Evolutionary conservation across 306 rosid genomes (phyloP).

Genomic region (Inga oerstediana): DNA sequence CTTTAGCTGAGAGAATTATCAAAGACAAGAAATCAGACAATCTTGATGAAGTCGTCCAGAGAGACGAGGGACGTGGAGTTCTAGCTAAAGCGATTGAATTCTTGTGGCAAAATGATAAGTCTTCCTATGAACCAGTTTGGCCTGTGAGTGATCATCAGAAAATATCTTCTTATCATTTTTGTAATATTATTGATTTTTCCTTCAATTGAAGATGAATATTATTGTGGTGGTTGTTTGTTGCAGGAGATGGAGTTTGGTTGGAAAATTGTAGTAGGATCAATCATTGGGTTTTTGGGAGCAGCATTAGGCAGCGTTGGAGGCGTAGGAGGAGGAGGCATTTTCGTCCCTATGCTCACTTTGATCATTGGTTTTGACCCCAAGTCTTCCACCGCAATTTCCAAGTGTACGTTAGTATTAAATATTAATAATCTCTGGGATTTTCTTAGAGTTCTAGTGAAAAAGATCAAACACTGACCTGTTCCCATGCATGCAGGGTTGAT

Average conservation of each 20-base stretch:
- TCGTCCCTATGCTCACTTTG: slow-evolving; percentile 82
- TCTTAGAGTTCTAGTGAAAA: not conserved
- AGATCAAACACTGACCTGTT: not conserved
- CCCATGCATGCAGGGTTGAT: not conserved
- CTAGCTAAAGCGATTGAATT: slow-evolving; percentile 44
- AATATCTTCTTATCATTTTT: not conserved
- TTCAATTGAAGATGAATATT: not conserved
- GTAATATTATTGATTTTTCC: not conserved
- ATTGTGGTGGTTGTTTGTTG: slow-evolving; percentile 27
- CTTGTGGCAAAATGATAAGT: slow-evolving; percentile 57
- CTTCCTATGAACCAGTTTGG: slow-evolving; percentile 76
- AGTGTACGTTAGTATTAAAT: slow-evolving; percentile 52
- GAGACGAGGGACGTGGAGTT: slow-evolving; percentile 37
- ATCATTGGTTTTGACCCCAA: slow-evolving; percentile 87
- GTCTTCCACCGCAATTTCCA: slow-evolving; percentile 84
- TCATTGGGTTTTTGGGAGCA: slow-evolving; percentile 84
- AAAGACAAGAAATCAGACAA: slow-evolving; percentile 40
- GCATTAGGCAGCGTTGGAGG: slow-evolving; percentile 92
- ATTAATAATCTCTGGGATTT: not conserved
- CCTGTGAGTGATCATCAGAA: slow-evolving; percentile 57
- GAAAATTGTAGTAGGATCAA: slow-evolving; percentile 68
- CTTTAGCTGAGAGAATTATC: slow-evolving; percentile 55
- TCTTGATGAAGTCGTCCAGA: slow-evolving; percentile 5
- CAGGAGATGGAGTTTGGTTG: slow-evolving; percentile 87
- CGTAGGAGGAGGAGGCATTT: slow-evolving; percentile 92